Base-by-base conservation (phyloP, 768 basidiomycete species). In the Tylopilus balloui region DNA sequence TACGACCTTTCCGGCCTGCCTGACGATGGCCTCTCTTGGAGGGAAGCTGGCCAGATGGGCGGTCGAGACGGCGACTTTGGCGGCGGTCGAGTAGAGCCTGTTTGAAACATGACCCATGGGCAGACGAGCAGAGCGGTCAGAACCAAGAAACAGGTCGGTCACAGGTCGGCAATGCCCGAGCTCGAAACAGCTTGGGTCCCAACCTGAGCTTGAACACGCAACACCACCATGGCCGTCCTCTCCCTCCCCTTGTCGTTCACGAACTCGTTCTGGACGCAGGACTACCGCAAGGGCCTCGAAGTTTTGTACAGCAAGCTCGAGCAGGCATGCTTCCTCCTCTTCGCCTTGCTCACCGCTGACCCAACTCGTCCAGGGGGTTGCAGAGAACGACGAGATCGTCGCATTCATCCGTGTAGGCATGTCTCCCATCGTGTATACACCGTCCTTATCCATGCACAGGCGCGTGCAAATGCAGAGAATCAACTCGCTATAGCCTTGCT, bases 191-290 rank as follows among this genome's bases (percentile, higher is more conserved):
- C 42, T 43, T 36, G 44, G 44, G 8, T 12, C 43, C 11, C 34
- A 17, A 12, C 32, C 7, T 19, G 15, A 44, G 21, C 45, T 54
- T 47, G 35, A 47, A 51, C 64, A 44, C 56, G 39, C 54, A 54
- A 38, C 49, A 27, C 28, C 34, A 32, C 42, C 62, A 93, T 94
- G 92, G 86, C 91, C 53, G 86, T 90, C 55, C 72, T 95, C 54
- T 88, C 91, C 37, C 80, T 94, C 61, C 92, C 92, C n/a, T 75
- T 91, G 50, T 79, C 79, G 14, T 96, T 96, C 66, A 81, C 77
- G 48, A 94, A 95, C 67, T 93, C 92, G 25, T 96, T 96, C 73
- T 96, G 93, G 93, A 80, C 92, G 14, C 86, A 90, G 66, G 91
- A 93, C 72, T 93, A 91, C 64, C 77, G 89, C 38, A 79, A 72